These are phyloP conservation scores for Penicillium angulare DNA, from an alignment of 495 filamentous ascomycete genomes.

Conservation along the genomic window DNA sequence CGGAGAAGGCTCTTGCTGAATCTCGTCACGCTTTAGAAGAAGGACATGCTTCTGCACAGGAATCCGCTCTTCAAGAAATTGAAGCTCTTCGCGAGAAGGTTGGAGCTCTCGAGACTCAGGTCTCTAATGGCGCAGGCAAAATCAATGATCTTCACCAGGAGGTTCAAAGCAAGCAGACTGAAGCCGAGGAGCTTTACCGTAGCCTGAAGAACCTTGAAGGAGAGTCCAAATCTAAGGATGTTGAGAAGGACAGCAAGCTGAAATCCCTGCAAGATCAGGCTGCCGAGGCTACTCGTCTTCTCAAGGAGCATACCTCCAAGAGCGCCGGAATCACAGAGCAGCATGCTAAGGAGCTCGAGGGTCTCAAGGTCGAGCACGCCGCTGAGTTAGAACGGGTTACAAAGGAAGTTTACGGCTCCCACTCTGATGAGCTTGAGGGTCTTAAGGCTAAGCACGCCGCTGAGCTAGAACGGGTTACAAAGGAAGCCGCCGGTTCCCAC, in stretches of 20 bases:
- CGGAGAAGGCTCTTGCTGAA: constrained; percentile 34
- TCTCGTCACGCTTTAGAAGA: constrained; percentile 38
- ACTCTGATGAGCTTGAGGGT: constrained; percentile 33
- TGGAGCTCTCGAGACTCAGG: constrained; percentile 36
- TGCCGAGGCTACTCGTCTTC: constrained; percentile 29
- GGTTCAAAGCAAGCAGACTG: constrained; percentile 38
- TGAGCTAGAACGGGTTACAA: constrained; percentile 30
- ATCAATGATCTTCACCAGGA: constrained; percentile 44
- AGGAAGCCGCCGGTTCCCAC: constrained; percentile 31
- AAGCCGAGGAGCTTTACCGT: constrained; percentile 37
- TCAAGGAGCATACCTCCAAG: constrained; percentile 34
- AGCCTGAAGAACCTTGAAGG: constrained; percentile 34
- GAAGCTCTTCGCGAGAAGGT: constrained; percentile 43
- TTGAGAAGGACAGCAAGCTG: constrained; percentile 32
- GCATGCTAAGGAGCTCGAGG: constrained; percentile 32
- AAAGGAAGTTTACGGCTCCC: constrained; percentile 28
- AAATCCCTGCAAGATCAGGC: constrained; percentile 37
- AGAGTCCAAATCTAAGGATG: constrained; percentile 36
- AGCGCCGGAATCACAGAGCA: constrained; percentile 25
- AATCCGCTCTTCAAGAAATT: constrained; percentile 40
- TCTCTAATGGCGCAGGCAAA: constrained; percentile 36
- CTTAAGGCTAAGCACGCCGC: constrained; percentile 30
- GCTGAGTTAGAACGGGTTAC: constrained; percentile 31
- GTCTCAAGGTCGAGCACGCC: constrained; percentile 29
- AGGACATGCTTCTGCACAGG: constrained; percentile 32